Base-by-base conservation (phyloP, 139 green algal genomes). In the Desmodesmus armatus region DNA sequence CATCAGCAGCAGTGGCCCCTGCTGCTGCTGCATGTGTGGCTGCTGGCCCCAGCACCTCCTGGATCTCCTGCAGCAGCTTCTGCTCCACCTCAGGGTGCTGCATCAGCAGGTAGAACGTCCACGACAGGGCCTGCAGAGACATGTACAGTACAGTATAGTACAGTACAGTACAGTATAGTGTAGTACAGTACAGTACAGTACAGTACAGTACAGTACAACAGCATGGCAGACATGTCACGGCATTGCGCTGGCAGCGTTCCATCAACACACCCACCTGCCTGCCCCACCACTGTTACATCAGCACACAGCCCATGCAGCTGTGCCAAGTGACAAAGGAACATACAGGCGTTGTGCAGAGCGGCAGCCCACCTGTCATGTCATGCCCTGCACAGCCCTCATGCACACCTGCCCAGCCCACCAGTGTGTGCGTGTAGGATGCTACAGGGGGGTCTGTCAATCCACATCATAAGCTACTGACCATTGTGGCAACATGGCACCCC, bases 21-120 rank as follows among this genome's bases (percentile, higher is more conserved):
- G 23, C 66, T 47, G 33, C 66, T 39, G 13, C 43, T 35, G 27
- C 9, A n/a, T 51, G 29, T 25, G 58, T 33, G 41, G 33, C 5
- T 9, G 5, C 27, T 7, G 66, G 33, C 9, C 82, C 82, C 71
- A 87, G 69, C 82, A 82, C 82, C 19, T 55, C 55, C 6, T 60
- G 53, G 39, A 78, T 9, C 82, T 87, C 82, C 23, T 63, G 25
- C 82, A 87, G 62, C 71, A 87, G 71, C 51, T 76, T 31, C 21
- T 63, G 25, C 82, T 87, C 82, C 13, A 65, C 63, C 1, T 77
- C 58, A n/a, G 82, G 82, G 60, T 81, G 71, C 17, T 51, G 40
- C 82, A 87, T 44, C 55, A 87, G 55, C 37, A 71, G n/a, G 31
- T 87, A 81, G 7, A 87, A 58, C 41, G 82, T 76, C 72, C 82